These are phyloP conservation scores for Tolypocladium endophyticum DNA, from an alignment of 2,329 filamentous ascomycete species.

Conservation along the genomic window DNA sequence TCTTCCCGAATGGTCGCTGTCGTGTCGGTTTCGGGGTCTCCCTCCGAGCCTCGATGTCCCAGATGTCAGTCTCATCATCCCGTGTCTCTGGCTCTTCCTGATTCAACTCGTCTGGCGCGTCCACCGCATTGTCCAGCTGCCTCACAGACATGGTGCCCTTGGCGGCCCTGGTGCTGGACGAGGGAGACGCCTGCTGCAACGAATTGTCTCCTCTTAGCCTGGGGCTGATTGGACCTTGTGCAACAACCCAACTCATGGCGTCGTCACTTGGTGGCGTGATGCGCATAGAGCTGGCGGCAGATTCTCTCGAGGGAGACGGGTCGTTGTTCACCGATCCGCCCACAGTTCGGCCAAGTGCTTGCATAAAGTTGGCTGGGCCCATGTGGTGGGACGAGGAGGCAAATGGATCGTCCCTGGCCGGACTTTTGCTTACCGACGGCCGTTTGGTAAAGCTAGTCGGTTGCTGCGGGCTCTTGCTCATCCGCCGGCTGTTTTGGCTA, in stretches of 20 bases:
- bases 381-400: slow-evolving; percentile 11
- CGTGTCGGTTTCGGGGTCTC: slow-evolving; percentile 23
- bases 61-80: slow-evolving; percentile 41
- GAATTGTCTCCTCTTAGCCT: slow-evolving; percentile 23
- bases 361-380: slow-evolving; percentile 21
- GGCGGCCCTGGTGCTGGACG: slow-evolving; percentile 2
- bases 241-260: slow-evolving; percentile 32
- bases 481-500: slow-evolving; percentile 11
- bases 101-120: slow-evolving; percentile 6
- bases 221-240: slow-evolving; percentile 25
- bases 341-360: slow-evolving; percentile 17
- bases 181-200: slow-evolving; percentile 15
- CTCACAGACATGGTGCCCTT: slow-evolving; percentile 1
- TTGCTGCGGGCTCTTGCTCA: slow-evolving; percentile 19
- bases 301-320: slow-evolving; percentile 11
- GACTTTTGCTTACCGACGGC: slow-evolving; percentile 6
- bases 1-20: slow-evolving; percentile 19
- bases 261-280: slow-evolving; percentile 21
- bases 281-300: slow-evolving; percentile 21
- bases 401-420: slow-evolving; percentile 18
- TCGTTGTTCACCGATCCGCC: slow-evolving; percentile 4
- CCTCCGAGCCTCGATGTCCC: slow-evolving; percentile 46
- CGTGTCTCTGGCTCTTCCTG: slow-evolving; percentile 4
- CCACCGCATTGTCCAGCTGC: slow-evolving; percentile 7
- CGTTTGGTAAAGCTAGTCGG: slow-evolving; percentile 6